A percentile compares a stretch with the other conserved stretches of the same genome.
These are phyloP conservation scores for Talinum fruticosum DNA, from an alignment of 148 eudicot genomes.

Conservation along the genomic window DNA sequence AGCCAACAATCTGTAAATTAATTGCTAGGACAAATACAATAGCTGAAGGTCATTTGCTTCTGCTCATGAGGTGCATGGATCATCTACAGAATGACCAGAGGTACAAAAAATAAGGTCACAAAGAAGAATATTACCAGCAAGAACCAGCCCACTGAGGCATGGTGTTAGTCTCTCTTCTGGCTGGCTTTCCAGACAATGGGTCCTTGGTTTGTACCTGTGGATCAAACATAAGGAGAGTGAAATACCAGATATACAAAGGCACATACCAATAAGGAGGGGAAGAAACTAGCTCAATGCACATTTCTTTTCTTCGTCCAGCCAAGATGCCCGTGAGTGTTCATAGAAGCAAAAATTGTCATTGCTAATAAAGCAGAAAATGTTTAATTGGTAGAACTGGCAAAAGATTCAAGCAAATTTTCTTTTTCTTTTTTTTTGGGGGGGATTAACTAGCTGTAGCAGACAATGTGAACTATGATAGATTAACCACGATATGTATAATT, in stretches of 20 bases:
- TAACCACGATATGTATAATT: background rate
- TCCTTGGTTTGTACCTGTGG: conserved; percentile 71
- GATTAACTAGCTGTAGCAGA: background rate
- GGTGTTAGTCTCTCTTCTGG: conserved; percentile 88
- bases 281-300: background rate
- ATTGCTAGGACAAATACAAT: background rate
- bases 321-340: background rate
- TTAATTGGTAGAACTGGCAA: background rate
- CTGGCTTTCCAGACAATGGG: conserved; percentile 67
- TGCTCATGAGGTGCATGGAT: background rate
- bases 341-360: background rate
- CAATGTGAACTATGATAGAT: background rate
- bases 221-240: conserved; percentile 13
- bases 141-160: conserved; percentile 99
- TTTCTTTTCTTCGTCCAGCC: background rate
- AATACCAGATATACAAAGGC: background rate
- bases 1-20: background rate
- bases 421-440: too few species aligned
- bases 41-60: background rate
- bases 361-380: background rate
- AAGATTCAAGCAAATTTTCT: background rate
- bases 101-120: background rate
- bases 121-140: conserved; percentile 65
- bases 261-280: background rate
- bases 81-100: background rate